Evolutionary conservation across 805 yeast species (phyloP).

Genomic region (Wickerhamiella cacticola): DNA sequence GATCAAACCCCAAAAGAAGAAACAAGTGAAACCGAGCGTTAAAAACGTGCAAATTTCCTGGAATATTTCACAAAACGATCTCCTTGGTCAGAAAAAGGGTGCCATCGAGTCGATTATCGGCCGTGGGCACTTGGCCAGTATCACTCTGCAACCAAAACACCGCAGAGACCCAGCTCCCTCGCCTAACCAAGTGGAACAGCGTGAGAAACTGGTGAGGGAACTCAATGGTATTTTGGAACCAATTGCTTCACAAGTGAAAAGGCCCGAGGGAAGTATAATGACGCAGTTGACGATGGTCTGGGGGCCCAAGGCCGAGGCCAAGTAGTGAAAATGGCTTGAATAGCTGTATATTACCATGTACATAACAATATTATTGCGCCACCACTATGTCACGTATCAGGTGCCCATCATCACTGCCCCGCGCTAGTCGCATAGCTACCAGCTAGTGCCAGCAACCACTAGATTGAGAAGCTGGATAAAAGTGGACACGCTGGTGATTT

Average conservation of each 20-base stretch:
- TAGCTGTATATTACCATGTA: too few relatives aligned
- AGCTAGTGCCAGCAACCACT: too few relatives aligned
- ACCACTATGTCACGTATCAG: too few relatives aligned
- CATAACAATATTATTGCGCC: too few relatives aligned
- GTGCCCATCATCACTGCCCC: too few relatives aligned
- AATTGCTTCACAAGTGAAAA: neutral
- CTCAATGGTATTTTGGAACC: neutral
- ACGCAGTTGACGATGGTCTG: neutral
- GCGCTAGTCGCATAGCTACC: too few relatives aligned
- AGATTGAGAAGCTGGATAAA: too few relatives aligned
- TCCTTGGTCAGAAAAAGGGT: slow-evolving; percentile 25
- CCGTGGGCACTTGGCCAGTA: slow-evolving; percentile 24
- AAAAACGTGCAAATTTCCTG: slow-evolving; percentile 27
- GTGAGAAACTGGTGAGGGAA: slow-evolving; percentile 12
- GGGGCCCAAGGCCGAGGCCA: slow-evolving; percentile 2
- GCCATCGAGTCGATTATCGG: slow-evolving; percentile 26
- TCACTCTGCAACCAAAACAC: slow-evolving; percentile 21
- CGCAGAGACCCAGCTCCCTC: slow-evolving; percentile 14
- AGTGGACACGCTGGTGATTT: too few relatives aligned
- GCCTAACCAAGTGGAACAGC: slow-evolving; percentile 15
- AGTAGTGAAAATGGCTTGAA: neutral
- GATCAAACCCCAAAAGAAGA: neutral
- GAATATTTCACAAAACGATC: slow-evolving; percentile 27
- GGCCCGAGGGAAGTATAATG: neutral
- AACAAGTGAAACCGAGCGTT: slow-evolving; percentile 14